Conservation (phyloP, 1,284 basidiomycete species). For the Ustilago cynodontis region DNA sequence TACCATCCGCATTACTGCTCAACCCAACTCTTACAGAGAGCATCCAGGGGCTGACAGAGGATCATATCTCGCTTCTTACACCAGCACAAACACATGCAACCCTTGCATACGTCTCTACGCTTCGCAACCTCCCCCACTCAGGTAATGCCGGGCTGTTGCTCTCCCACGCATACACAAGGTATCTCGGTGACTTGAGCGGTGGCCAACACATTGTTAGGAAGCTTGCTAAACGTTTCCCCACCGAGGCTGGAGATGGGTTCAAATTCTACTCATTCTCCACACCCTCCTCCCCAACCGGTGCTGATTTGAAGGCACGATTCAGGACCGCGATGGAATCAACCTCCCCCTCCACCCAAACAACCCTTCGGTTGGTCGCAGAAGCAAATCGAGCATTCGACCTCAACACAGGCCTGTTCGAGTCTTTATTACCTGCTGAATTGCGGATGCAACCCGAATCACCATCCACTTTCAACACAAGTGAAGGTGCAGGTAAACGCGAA, state of each 20-base stretch:
- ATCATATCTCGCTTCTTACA: constrained; percentile 41
- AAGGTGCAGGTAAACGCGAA: neutral
- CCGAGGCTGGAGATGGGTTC: constrained; percentile 72
- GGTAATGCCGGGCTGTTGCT: constrained; percentile 9
- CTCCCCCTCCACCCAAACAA: constrained; percentile 65
- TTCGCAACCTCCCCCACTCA: neutral
- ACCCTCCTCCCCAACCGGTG: constrained; percentile 74
- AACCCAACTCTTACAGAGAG: neutral
- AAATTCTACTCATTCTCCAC: constrained; percentile 78
- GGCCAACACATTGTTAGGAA: constrained; percentile 80
- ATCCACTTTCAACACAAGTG: neutral
- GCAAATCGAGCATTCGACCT: constrained; percentile 79
- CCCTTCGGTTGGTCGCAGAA: constrained; percentile 74
- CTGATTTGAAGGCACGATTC: constrained; percentile 82
- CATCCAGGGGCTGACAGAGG: constrained; percentile 5
- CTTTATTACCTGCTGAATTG: constrained; percentile 20
- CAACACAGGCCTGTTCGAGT: constrained; percentile 77
- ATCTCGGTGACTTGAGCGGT: constrained; percentile 86
- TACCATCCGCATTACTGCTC: neutral
- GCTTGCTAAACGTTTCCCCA: constrained; percentile 71
- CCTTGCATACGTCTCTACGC: constrained; percentile 32
- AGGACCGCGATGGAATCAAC: constrained; percentile 78
- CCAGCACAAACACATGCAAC: constrained; percentile 36
- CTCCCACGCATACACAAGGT: constrained; percentile 72
- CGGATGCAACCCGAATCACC: neutral